Evolutionary conservation across 345 rosid genomes (phyloP).

Genomic region (Alliaria petiolata): DNA sequence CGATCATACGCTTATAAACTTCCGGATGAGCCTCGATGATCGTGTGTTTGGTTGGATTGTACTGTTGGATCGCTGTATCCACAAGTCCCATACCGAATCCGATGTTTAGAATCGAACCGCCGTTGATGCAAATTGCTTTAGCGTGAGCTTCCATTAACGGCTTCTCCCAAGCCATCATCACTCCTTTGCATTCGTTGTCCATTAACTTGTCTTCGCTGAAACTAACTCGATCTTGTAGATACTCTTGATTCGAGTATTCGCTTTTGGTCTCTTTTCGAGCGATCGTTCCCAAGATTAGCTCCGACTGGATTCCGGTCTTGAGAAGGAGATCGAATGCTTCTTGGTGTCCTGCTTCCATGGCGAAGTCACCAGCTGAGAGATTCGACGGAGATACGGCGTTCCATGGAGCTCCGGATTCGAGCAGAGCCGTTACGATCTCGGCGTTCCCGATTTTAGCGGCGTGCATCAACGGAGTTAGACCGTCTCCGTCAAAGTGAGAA

Average conservation of each 20-base stretch:
- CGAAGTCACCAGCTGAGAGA: conserved; percentile 74
- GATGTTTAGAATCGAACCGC: conserved; percentile 65
- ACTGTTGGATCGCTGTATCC: conserved; percentile 74
- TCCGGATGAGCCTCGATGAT: conserved; percentile 87
- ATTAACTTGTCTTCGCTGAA: conserved; percentile 89
- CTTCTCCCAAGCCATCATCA: conserved; percentile 98
- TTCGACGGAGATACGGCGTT: conserved; percentile 70
- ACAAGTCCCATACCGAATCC: conserved; percentile 97
- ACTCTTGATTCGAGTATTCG: conserved; percentile 39
- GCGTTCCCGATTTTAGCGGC: conserved; percentile 73
- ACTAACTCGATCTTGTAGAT: conserved; percentile 72
- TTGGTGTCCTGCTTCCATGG: conserved; percentile 78
- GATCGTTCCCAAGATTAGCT: conserved; percentile 76
- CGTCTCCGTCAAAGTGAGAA: conserved; percentile 55
- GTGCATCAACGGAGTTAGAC: conserved; percentile 84
- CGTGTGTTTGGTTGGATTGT: conserved; percentile 56
- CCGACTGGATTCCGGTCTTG: conserved; percentile 66
- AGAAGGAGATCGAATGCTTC: conserved; percentile 66
- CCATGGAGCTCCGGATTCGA: conserved; percentile 93
- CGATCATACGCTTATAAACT: conserved; percentile 73
- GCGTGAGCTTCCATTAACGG: conserved; percentile 96
- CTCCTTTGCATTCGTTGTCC: conserved; percentile 71
- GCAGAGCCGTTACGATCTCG: conserved; percentile 44
- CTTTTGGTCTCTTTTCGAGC: conserved; percentile 46
- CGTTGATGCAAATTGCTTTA: conserved; percentile 70